These are phyloP conservation scores for Zostera marina DNA, from an alignment of 116 monocot genomes.

Conservation along the genomic window DNA sequence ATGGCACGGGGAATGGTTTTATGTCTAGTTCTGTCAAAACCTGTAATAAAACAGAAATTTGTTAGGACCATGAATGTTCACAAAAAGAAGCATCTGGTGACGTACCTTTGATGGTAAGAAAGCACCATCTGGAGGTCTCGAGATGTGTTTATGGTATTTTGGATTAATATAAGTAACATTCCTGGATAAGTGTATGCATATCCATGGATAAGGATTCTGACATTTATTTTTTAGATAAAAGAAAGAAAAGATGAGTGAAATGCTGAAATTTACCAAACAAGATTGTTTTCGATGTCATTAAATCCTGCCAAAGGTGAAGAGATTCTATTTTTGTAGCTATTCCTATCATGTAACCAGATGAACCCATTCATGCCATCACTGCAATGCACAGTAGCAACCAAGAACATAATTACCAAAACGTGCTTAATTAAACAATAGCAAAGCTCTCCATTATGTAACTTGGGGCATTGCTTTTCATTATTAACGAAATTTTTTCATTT, in stretches of 20 bases:
- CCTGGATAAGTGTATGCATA: conserved; percentile 27
- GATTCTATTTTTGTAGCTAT: conserved; percentile 18
- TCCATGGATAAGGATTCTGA: conserved; percentile 4
- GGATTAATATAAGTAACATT: conserved; percentile 86
- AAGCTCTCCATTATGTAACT: too few relatives aligned
- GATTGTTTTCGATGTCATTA: conserved; percentile 33
- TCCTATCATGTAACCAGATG: conserved; percentile 56
- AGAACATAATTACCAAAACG: background rate
- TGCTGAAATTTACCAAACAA: conserved; percentile 45
- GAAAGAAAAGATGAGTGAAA: conserved; percentile 1
- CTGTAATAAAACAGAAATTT: conserved; percentile 17
- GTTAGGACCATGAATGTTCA: background rate
- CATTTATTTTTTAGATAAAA: background rate
- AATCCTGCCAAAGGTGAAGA: conserved; percentile 45
- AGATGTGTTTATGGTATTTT: conserved; percentile 46
- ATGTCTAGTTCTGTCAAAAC: conserved; percentile 55
- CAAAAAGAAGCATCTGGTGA: conserved; percentile 3
- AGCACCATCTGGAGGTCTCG: conserved; percentile 73
- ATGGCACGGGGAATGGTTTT: conserved; percentile 71
- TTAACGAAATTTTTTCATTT: too few relatives aligned
- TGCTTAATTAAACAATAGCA: background rate
- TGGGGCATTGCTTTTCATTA: too few relatives aligned
- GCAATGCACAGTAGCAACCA: conserved; percentile 5
- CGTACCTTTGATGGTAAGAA: conserved; percentile 68
- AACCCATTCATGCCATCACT: conserved; percentile 97